Percentiles rank a stretch among this genome's conserved stretches.
These are phyloP conservation scores for Lagenidium sp. DNA, from an alignment of 352 stramenopile species.

Conservation along the genomic window DNA sequence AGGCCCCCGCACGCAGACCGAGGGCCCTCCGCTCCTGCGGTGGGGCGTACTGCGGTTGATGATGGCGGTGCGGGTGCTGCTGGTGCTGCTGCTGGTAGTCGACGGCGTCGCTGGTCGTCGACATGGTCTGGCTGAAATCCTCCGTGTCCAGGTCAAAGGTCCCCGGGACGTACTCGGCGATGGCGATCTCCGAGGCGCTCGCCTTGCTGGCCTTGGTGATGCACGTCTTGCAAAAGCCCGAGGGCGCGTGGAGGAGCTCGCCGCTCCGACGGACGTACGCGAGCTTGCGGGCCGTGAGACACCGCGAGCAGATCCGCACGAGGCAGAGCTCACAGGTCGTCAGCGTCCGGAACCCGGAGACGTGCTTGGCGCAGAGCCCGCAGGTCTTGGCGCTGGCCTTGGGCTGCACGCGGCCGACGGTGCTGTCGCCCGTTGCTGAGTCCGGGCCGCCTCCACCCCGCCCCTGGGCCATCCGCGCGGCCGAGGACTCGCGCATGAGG, in stretches of 20 bases:
- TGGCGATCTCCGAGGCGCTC: slow-evolving; percentile 14
- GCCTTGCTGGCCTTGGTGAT: slow-evolving; percentile 9
- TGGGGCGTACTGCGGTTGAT: too few species aligned
- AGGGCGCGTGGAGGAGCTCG: slow-evolving; percentile 10
- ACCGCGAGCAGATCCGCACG: slow-evolving; percentile 17
- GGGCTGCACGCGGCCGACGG: too few species aligned
- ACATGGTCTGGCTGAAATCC: too few species aligned
- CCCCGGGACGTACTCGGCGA: slow-evolving; percentile 8
- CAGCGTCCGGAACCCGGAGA: slow-evolving; percentile 15
- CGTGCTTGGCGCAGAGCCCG: slow-evolving; percentile 13
- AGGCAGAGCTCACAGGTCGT: slow-evolving; percentile 18
- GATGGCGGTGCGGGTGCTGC: too few species aligned
- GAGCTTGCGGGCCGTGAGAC: slow-evolving; percentile 15
- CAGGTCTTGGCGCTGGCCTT: slow-evolving; percentile 12
- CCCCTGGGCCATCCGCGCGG: slow-evolving; percentile 3
- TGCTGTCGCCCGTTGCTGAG: neutral
- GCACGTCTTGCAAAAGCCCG: slow-evolving; percentile 23
- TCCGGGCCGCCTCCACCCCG: neutral
- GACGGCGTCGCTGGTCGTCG: too few species aligned
- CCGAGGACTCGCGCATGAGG: slow-evolving; percentile 10
- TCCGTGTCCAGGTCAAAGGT: too few species aligned
- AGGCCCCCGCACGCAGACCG: too few species aligned
- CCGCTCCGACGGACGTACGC: slow-evolving; percentile 10
- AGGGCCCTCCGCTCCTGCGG: too few species aligned
- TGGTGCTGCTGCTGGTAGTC: neutral